Evolutionary conservation across 1,139 yeast species (phyloP).

Genomic region (Schizosaccharomyces versatilis): DNA sequence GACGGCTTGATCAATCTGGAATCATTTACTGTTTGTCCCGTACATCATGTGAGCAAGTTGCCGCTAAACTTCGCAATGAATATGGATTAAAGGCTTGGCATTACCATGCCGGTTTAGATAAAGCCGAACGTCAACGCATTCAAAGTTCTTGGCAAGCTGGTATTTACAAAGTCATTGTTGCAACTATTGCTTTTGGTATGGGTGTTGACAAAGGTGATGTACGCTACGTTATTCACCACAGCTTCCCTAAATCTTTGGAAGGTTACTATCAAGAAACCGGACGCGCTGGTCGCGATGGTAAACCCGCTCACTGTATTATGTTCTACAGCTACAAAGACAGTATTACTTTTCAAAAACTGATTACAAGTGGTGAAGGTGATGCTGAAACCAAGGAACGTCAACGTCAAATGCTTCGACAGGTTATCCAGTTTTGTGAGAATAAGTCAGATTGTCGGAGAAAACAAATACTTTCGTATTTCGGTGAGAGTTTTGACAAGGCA

Average conservation of each 20-base stretch:
- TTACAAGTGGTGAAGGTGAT: constrained; percentile 47
- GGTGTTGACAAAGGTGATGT: constrained; percentile 95
- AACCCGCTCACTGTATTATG: constrained; percentile 56
- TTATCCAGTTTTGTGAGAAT: constrained; percentile 80
- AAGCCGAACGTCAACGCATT: constrained; percentile 46
- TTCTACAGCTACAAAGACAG: constrained; percentile 55
- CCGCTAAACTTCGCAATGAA: constrained; percentile 32
- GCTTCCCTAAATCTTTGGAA: constrained; percentile 76
- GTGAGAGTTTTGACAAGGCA: constrained; percentile 50
- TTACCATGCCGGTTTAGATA: constrained; percentile 86
- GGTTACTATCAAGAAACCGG: constrained; percentile 97
- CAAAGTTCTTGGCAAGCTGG: constrained; percentile 72
- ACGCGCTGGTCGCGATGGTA: constrained; percentile 95
- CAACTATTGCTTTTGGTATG: constrained; percentile 97
- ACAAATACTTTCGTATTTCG: constrained; percentile 73
- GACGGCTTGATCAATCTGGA: constrained; percentile 46
- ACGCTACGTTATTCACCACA: constrained; percentile 67
- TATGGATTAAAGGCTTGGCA: constrained; percentile 44
- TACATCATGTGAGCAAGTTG: constrained; percentile 64
- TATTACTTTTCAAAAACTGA: constrained; percentile 42
- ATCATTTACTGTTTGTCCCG: constrained; percentile 87
- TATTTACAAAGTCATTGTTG: constrained; percentile 57
- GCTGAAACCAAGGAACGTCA: constrained; percentile 57
- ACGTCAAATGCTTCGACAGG: constrained; percentile 53
- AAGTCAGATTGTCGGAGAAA: constrained; percentile 72